These are phyloP conservation scores for Coemansia sp. DNA, from an alignment of 192 early-diverging fungal species.

Conservation along the genomic window DNA sequence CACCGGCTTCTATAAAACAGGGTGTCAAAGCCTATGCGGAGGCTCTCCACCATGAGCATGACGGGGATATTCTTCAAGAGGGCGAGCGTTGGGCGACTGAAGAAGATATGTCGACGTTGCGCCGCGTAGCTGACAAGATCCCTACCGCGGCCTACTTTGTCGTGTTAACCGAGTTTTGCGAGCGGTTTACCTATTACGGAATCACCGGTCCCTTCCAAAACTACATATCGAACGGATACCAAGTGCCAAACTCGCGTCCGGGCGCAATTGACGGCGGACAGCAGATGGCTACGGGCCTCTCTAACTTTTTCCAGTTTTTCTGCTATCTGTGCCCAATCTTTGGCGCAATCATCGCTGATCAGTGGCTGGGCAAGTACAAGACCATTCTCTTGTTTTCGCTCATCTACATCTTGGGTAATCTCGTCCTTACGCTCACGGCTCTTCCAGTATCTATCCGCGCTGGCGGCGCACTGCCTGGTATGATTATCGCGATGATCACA, in stretches of 20 bases:
- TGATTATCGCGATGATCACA: conserved; percentile 70
- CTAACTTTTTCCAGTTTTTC: conserved; percentile 67
- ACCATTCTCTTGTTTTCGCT: conserved; percentile 68
- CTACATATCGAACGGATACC: conserved; percentile 61
- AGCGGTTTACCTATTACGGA: conserved; percentile 68
- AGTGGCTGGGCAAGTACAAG: conserved; percentile 74
- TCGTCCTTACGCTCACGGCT: conserved; percentile 66
- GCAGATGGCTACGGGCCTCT: conserved; percentile 59
- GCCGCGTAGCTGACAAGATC: conserved; percentile 61
- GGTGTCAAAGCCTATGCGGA: background rate
- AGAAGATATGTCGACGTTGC: conserved; percentile 60
- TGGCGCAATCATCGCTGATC: conserved; percentile 69
- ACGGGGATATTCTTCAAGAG: conserved; percentile 42
- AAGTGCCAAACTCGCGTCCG: conserved; percentile 40
- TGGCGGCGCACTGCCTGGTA: conserved; percentile 64
- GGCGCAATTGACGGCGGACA: conserved; percentile 61
- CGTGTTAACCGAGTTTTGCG: conserved; percentile 62
- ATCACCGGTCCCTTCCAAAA: conserved; percentile 64
- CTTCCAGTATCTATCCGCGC: conserved; percentile 59
- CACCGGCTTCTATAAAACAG: conserved; percentile 21
- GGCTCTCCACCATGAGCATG: conserved; percentile 38
- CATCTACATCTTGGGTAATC: conserved; percentile 66
- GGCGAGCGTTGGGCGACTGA: conserved; percentile 59
- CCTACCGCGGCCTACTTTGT: conserved; percentile 62
- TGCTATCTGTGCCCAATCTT: conserved; percentile 65